Evolutionary conservation across 1,284 basidiomycete genomes (phyloP).

Genomic region (Ustanciosporium gigantosporum): DNA sequence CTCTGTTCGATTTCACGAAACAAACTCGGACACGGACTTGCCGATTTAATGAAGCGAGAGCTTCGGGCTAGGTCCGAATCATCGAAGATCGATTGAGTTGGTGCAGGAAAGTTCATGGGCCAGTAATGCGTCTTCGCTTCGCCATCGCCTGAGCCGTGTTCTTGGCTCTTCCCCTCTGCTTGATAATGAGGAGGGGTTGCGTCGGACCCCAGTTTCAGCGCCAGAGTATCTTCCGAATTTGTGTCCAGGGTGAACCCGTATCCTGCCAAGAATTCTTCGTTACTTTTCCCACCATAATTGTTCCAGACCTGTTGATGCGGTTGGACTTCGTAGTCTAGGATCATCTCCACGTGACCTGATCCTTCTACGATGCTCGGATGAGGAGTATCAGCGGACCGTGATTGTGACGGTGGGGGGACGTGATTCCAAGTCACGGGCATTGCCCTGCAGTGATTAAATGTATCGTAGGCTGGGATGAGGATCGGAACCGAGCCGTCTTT

Average conservation of each 20-base stretch:
- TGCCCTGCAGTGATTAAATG: constrained; percentile 49
- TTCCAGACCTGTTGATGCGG: constrained; percentile 46
- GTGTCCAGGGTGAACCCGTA: constrained; percentile 49
- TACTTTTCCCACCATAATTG: constrained; percentile 58
- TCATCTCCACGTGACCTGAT: constrained; percentile 3
- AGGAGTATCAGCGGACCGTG: not conserved
- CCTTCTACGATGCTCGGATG: not conserved
- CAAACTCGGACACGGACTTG: constrained; percentile 16
- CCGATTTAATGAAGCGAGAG: not conserved
- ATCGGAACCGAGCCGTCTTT: no score
- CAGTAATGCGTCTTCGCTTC: constrained; percentile 16
- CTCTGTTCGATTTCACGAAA: not conserved
- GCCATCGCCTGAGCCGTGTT: no score
- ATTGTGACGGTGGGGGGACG: not conserved
- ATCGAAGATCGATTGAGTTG: no score
- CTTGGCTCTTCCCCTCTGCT: not conserved
- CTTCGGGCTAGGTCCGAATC: not conserved
- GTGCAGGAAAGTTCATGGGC: constrained; percentile 1
- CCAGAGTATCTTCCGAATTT: constrained; percentile 39
- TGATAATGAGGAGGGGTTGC: not conserved
- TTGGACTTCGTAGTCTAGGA: constrained; percentile 1
- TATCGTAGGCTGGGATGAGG: constrained; percentile 53
- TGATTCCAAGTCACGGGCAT: constrained; percentile 47
- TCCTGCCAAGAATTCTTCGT: constrained; percentile 50
- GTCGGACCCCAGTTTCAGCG: constrained; percentile 20